Percentiles rank a stretch among this genome's conserved stretches.
Evolutionary conservation across 768 basidiomycete species (phyloP).

Genomic region (Calocybe indica): DNA sequence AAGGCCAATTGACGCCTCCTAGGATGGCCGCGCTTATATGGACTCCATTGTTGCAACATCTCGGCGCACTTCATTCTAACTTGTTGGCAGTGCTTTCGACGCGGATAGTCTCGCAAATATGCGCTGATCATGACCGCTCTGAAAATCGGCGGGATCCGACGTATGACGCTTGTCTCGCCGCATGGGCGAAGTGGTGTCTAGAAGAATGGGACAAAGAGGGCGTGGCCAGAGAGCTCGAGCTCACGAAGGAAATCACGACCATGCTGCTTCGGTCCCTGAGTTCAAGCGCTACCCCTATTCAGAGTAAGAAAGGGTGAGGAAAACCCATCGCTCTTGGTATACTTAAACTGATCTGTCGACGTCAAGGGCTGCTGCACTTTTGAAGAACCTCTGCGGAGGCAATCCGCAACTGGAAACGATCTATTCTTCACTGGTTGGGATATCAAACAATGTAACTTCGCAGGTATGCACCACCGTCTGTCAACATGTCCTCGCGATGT

Average conservation of each 20-base stretch:
- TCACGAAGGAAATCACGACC: slow-evolving; percentile 40
- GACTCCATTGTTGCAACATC: slow-evolving; percentile 55
- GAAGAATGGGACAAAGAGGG: slow-evolving; percentile 29
- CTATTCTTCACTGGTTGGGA: slow-evolving; percentile 14
- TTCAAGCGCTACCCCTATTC: no score
- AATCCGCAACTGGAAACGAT: slow-evolving; percentile 27
- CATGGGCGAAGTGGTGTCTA: slow-evolving; percentile 65
- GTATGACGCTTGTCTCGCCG: slow-evolving; percentile 55
- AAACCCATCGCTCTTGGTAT: no score
- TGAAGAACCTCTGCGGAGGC: slow-evolving; percentile 33
- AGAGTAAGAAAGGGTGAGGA: no score
- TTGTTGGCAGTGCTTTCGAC: slow-evolving; percentile 45
- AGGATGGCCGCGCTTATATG: slow-evolving; percentile 53
- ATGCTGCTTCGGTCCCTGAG: slow-evolving; percentile 44
- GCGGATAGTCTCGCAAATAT: slow-evolving; percentile 34
- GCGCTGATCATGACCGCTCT: slow-evolving; percentile 9
- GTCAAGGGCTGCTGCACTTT: slow-evolving; percentile 23
- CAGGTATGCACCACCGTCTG: slow-evolving; percentile 11
- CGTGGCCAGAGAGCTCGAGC: slow-evolving; percentile 26
- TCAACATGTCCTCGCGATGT: slow-evolving; percentile 3
- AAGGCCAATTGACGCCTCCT: slow-evolving; percentile 43
- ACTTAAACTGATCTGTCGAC: no score
- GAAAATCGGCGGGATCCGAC: slow-evolving; percentile 29
- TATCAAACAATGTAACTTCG: slow-evolving; percentile 8
- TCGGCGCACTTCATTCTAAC: slow-evolving; percentile 48